Base-by-base conservation (phyloP, 129 eudicot species). In the Kitagawia praeruptora region DNA sequence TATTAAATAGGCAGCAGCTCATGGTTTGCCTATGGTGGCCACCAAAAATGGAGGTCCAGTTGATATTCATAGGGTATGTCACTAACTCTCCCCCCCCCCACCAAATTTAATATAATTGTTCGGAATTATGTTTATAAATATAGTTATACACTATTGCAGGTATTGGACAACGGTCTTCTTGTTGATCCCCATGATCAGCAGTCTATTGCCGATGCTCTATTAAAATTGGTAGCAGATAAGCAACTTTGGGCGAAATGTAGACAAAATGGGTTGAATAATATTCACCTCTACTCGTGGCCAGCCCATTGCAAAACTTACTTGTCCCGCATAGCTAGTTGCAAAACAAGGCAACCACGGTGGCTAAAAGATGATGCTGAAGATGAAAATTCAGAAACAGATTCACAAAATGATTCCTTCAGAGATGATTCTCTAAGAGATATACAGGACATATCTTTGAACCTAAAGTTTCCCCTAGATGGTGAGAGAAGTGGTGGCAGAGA, bases 21-120 rank as follows among this genome's bases (percentile, higher is more conserved):
- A 96, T 84, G 98, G 99, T 72, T 81, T 96, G 80, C 99, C 99
- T 7, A 96, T 90, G 84, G 99, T 92, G 69, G 99, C 99, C 79
- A 96, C 99, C 1, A 92, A 90, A 85, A 96, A 96, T 79, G 99
- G 99, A 77, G 99, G 99, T 56, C 99, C 99, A 80, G 99, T 96
- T 47, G 99, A 96, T 74, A 96, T 96, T 83, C 99, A 90, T 66
- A 86, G 95, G 79, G 99, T 96, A 46, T 46, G 49, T 3, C 15
- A 92, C 41, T 8, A n/a, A n/a, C 12, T 46, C 8, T 3, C 6
- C 6, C 6, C 6, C 6, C 8, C 12, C 42, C 6, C 6, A 0
- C 6, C 11, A 6, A 19, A 54, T 19, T 54, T 54, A 0, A 53
- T 18, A 53, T 19, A 19, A 19, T 5, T 54, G 27, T 54, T 54